Conservation (phyloP, 257 asterid species). For the Parsonsia alboflavescens region DNA sequence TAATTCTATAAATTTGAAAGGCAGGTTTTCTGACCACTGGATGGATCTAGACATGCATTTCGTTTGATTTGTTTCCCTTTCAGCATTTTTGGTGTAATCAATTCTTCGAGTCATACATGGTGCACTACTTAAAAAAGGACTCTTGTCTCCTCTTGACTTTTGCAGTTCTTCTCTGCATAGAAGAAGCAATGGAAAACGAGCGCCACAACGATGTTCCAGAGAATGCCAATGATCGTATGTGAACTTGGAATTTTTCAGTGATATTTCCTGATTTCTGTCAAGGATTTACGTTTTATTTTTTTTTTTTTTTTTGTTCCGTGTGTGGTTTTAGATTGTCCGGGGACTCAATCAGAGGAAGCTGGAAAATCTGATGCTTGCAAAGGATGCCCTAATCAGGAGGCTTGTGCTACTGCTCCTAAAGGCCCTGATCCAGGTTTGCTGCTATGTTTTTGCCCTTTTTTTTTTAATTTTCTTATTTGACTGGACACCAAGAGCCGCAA, state of each 20-base stretch:
- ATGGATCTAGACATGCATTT: neutral
- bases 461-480: neutral
- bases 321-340: slow-evolving; percentile 73
- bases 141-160: too few relatives aligned
- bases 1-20: neutral
- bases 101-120: neutral
- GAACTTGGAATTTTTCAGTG: neutral
- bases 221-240: slow-evolving; percentile 21
- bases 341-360: slow-evolving; percentile 76
- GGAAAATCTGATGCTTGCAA: slow-evolving; percentile 75
- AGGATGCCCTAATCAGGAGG: slow-evolving; percentile 91
- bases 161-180: too few relatives aligned
- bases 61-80: neutral
- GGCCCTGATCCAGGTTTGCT: slow-evolving; percentile 84
- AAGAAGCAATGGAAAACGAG: slow-evolving; percentile 17
- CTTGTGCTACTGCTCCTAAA: slow-evolving; percentile 92
- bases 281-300: accelerated
- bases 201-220: slow-evolving; percentile 16
- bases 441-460: too few relatives aligned
- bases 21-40: neutral
- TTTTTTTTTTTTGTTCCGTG: neutral
- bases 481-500: slow-evolving; percentile 35
- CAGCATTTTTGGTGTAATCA: neutral
- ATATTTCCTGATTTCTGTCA: neutral
- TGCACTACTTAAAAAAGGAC: neutral